Percentiles rank a stretch among this genome's conserved stretches.
These are phyloP conservation scores for Amylocystis lapponica DNA, from an alignment of 768 basidiomycete species.

Conservation along the genomic window DNA sequence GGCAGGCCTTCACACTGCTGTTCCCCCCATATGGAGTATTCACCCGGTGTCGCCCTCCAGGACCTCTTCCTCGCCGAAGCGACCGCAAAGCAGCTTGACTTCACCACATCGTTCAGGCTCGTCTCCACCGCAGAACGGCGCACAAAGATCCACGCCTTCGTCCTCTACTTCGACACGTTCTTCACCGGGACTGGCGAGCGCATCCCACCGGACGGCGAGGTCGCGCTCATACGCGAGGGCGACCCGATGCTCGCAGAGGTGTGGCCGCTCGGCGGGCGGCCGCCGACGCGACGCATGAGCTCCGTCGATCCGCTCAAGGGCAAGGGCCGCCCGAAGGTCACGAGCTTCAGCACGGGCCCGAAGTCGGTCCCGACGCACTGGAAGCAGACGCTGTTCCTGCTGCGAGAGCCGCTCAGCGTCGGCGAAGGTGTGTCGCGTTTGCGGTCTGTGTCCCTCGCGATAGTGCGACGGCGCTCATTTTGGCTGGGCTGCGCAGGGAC, in stretches of 20 bases:
- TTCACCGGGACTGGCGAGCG: slow-evolving; percentile 61
- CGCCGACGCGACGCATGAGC: slow-evolving; percentile 55
- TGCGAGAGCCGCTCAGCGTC: slow-evolving; percentile 72
- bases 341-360: slow-evolving; percentile 90
- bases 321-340: slow-evolving; percentile 40
- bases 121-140: slow-evolving; percentile 53
- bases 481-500: slow-evolving; percentile 44
- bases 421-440: slow-evolving; percentile 51
- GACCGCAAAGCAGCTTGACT: slow-evolving; percentile 69
- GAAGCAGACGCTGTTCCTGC: slow-evolving; percentile 91
- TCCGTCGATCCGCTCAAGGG: slow-evolving; percentile 36
- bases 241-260: slow-evolving; percentile 63
- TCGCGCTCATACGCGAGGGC: slow-evolving; percentile 54
- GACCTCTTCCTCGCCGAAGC: slow-evolving; percentile 69
- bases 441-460: not conserved
- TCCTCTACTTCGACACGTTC: slow-evolving; percentile 95
- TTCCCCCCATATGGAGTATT: not conserved
- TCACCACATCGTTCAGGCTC: slow-evolving; percentile 73
- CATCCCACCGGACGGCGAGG: slow-evolving; percentile 45
- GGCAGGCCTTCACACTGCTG: slow-evolving; percentile 41
- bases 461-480: not conserved
- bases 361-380: slow-evolving; percentile 87
- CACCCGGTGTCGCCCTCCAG: slow-evolving; percentile 30
- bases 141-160: slow-evolving; percentile 68
- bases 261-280: slow-evolving; percentile 71